Conservation (phyloP, 2,329 filamentous ascomycete species). For the Onygenales sp. region DNA sequence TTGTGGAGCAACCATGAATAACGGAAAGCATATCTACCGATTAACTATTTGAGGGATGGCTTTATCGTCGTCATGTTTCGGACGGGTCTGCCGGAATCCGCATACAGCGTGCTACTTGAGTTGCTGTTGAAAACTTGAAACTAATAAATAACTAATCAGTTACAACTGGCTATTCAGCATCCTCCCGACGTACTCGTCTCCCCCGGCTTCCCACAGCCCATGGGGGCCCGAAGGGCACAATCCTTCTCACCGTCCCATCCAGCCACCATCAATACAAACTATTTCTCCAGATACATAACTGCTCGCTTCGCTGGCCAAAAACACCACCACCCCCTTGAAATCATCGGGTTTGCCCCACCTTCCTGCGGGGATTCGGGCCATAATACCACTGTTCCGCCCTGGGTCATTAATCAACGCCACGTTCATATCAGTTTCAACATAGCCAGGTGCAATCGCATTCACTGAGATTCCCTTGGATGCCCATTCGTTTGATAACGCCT, state of each 20-base stretch:
- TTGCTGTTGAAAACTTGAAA: background rate
- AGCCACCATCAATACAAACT: constrained; percentile 78
- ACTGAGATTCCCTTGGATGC: constrained; percentile 67
- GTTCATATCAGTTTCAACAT: constrained; percentile 95
- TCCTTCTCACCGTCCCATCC: constrained; percentile 66
- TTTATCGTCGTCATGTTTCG: background rate
- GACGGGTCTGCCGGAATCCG: background rate
- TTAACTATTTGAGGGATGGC: background rate
- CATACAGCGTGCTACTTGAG: background rate
- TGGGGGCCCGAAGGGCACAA: too few species aligned
- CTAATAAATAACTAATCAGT: background rate
- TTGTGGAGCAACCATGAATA: background rate
- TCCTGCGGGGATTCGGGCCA: constrained; percentile 11
- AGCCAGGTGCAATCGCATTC: constrained; percentile 82
- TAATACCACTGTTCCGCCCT: constrained; percentile 61
- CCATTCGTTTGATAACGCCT: constrained; percentile 83
- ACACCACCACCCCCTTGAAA: constrained; percentile 14
- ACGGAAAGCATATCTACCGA: background rate
- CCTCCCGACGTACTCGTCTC: background rate
- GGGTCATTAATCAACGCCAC: constrained; percentile 65
- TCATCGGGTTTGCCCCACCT: constrained; percentile 14
- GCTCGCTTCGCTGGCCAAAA: constrained; percentile 15
- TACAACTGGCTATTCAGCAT: background rate
- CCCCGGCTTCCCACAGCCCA: background rate
- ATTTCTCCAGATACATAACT: constrained; percentile 43